Percentiles rank a stretch among this genome's conserved stretches.
phyloP scores from a whole-genome alignment of 192 early-diverging fungal genomes.

The Mortierella hygrophila region DNA sequence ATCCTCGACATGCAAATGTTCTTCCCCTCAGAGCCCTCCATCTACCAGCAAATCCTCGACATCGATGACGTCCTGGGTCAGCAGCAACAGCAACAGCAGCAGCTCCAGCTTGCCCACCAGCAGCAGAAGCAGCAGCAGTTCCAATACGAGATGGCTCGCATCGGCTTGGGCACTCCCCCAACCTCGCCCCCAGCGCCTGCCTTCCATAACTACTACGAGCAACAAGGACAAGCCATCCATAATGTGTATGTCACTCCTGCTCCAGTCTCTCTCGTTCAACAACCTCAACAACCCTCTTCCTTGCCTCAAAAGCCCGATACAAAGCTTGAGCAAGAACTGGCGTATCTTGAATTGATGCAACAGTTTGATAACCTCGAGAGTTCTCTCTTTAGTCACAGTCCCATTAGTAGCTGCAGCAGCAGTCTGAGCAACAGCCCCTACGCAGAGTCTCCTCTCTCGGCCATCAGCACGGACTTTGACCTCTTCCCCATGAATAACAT shows the following conservation, averaged over 20 bases:
- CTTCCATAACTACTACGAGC: constrained; percentile 35
- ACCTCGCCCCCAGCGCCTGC: constrained; percentile 40
- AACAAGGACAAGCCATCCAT: constrained; percentile 32
- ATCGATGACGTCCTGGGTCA: constrained; percentile 16
- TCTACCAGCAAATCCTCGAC: constrained; percentile 49
- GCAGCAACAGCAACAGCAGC: constrained; percentile 18
- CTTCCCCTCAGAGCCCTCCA: constrained; percentile 34
- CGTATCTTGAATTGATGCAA: constrained; percentile 43
- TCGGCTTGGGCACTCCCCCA: constrained; percentile 44
- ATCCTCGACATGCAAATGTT: constrained; percentile 49
- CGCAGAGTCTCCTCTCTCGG: constrained; percentile 33
- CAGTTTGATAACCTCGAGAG: constrained; percentile 54
- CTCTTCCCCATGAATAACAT: constrained; percentile 34
- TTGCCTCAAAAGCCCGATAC: constrained; percentile 8
- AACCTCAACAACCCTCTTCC: constrained; percentile 15
- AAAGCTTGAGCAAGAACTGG: constrained; percentile 27
- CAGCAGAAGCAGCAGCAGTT: constrained; percentile 31
- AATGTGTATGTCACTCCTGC: constrained; percentile 47
- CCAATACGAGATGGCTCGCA: constrained; percentile 25
- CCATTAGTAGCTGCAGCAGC: constrained; percentile 40
- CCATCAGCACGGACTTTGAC: constrained; percentile 40
- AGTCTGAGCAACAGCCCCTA: constrained; percentile 44
- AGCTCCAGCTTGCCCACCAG: constrained; percentile 16
- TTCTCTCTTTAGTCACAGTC: constrained; percentile 52
- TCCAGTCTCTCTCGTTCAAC: constrained; percentile 12